phyloP scores from a whole-genome alignment of 2,329 filamentous ascomycete species.

The Fusarium gaditjirri region DNA sequence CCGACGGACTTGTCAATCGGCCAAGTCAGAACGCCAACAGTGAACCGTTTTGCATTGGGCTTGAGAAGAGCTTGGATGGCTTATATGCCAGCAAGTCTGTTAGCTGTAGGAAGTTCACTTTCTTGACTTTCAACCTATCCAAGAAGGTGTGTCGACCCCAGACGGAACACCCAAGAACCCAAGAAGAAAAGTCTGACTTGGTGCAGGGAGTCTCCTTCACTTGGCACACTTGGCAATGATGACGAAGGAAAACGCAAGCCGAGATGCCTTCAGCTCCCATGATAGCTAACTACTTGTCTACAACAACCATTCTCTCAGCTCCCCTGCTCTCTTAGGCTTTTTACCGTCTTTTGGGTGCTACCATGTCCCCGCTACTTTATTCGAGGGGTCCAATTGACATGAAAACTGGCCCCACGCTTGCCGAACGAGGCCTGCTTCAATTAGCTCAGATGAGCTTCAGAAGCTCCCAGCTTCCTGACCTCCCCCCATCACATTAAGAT shows the following conservation, averaged over 20 bases:
- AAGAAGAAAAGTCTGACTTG: not conserved
- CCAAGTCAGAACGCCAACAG: not conserved
- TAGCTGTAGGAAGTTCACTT: not conserved
- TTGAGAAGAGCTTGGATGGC: not conserved
- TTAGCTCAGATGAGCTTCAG: not conserved
- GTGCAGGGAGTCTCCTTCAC: not conserved
- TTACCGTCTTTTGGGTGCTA: not conserved
- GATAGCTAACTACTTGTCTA: not conserved
- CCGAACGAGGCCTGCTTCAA: not conserved
- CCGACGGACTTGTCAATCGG: not conserved
- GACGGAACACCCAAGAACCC: not conserved
- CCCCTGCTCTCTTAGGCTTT: not conserved
- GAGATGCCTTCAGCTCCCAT: not conserved
- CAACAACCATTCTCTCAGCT: not conserved
- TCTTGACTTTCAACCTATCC: not conserved
- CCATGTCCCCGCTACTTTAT: not conserved
- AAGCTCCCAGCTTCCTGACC: not conserved
- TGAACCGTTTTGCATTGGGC: not conserved
- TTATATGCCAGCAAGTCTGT: not conserved
- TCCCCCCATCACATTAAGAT: not conserved
- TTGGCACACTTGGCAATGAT: not conserved
- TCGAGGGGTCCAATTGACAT: conserved; percentile 2
- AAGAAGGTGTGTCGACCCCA: not conserved
- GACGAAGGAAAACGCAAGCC: not conserved
- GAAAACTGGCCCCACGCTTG: not conserved